Percentiles rank a stretch among this genome's conserved stretches.
Conservation (phyloP, 2,329 filamentous ascomycete genomes). For the Aspergillus awamori region DNA sequence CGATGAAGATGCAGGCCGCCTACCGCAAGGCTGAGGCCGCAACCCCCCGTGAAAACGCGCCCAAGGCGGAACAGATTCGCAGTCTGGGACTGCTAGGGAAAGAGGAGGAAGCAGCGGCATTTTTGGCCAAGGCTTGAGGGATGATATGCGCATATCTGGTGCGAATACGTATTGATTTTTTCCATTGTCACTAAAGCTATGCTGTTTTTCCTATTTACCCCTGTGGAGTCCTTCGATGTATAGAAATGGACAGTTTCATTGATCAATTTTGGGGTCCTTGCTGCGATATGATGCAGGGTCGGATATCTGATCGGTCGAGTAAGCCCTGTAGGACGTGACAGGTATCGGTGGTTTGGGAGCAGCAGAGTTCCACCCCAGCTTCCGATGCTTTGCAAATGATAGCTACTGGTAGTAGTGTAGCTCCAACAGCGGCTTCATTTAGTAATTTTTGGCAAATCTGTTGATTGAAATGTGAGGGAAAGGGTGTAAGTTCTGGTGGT, state of each 20-base stretch:
- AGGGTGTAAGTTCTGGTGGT: neutral
- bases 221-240: slow-evolving; percentile 35
- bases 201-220: slow-evolving; percentile 27
- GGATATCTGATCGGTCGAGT: neutral
- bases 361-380: neutral
- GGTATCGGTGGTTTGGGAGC: neutral
- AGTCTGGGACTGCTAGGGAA: slow-evolving; percentile 82
- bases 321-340: neutral
- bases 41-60: slow-evolving; percentile 76
- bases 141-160: slow-evolving; percentile 22
- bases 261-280: neutral
- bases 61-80: slow-evolving; percentile 82
- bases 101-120: slow-evolving; percentile 74
- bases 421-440: too few relatives aligned
- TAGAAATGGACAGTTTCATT: slow-evolving; percentile 34
- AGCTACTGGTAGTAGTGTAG: neutral
- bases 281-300: neutral
- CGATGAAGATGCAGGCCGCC: slow-evolving; percentile 76
- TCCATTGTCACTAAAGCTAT: slow-evolving; percentile 27
- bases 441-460: too few relatives aligned
- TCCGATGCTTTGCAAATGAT: neutral
- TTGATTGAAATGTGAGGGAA: neutral
- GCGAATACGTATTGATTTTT: slow-evolving; percentile 27
- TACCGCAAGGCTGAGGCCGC: slow-evolving; percentile 79
- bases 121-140: slow-evolving; percentile 39